Evolutionary conservation across 2,329 filamentous ascomycete genomes (phyloP), one percentile per base, ranked within the genome.

Genomic region (Apiospora rasikravindrae): DNA sequence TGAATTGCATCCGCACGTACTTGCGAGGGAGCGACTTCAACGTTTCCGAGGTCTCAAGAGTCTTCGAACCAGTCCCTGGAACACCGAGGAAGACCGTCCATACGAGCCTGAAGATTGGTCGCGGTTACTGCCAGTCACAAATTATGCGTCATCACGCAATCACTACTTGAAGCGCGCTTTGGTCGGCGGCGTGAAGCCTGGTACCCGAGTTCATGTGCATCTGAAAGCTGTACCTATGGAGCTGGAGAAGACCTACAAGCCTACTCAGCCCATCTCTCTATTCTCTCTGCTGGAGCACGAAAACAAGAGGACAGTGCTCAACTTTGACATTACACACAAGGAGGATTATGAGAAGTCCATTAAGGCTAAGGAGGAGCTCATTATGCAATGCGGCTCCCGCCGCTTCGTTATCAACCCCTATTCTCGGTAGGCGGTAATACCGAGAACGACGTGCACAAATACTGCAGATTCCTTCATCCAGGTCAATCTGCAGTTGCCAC

Each of bases 401-500:
- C 90, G 96, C 69, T 91, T 98, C 78, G 85, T 95, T 73, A 91
- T 98, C 83, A 96, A 96, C 78, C 96, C 14, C 86, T 98, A 66
- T 98, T 96, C 86, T 98, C 95, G 0, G 90, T 94, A 79, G 87
- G 90, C n/a, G 96, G 95, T 71, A 94, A 92, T 79, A 98, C 96
- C 0, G 94, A 94, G 67, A 98, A 98, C 84, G 93, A 99, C 80
- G 95, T 99, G 19, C 95, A 98, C 88, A 99, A 99, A 82, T 98
- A 95, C 83, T 93, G 94, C 82, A 92, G 96, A 42, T 99, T 90
- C 84, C 85, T 98, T 7, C 95, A 98, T 81, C 95, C 96, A 0
- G 96, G 96, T 4, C 92, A 94, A 77, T 96, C 94, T 11, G 94
- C 94, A 4, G 92, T 98, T 33, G 96, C 95, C 10, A 93, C 92